phyloP scores from a whole-genome alignment of 1,284 basidiomycete genomes.

The Peniophora sp. region DNA sequence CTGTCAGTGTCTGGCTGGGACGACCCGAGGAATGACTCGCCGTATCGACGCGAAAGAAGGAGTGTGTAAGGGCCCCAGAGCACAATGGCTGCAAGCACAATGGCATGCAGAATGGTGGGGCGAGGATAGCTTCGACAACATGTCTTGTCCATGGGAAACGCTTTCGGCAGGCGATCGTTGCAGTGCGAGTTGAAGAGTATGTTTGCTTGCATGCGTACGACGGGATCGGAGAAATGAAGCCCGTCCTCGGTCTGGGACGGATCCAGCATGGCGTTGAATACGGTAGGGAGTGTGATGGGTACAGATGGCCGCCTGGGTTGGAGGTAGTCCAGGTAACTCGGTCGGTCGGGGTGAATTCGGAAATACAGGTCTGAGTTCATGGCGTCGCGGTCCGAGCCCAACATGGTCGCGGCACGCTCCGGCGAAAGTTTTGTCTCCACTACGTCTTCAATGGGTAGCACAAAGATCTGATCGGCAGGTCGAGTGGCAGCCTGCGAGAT shows the following conservation, averaged over 20 bases:
- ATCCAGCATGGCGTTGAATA: constrained; percentile 74
- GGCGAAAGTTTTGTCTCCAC: constrained; percentile 50
- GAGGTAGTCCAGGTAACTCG: constrained; percentile 20
- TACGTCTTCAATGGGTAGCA: constrained; percentile 72
- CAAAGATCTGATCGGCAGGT: constrained; percentile 63
- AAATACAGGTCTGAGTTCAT: constrained; percentile 82
- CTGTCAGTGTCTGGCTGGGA: constrained; percentile 2
- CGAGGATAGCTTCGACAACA: constrained; percentile 76
- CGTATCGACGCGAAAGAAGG: constrained; percentile 28
- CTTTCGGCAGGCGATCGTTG: constrained; percentile 66
- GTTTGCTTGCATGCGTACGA: constrained; percentile 68
- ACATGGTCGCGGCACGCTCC: constrained; percentile 61
- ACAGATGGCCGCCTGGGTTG: constrained; percentile 16
- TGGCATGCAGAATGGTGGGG: constrained; percentile 52
- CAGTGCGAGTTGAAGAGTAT: constrained; percentile 78
- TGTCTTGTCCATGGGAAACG: constrained; percentile 69
- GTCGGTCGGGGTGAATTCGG: constrained; percentile 39
- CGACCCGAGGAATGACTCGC: constrained; percentile 12
- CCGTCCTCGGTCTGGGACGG: constrained; percentile 74
- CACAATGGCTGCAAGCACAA: constrained; percentile 45
- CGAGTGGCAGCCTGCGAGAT: constrained; percentile 30
- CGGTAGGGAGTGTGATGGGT: constrained; percentile 57
- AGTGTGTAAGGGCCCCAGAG: constrained; percentile 50
- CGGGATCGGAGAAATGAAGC: constrained; percentile 64
- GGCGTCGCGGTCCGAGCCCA: constrained; percentile 70